phyloP scores from a whole-genome alignment of 208 protist genomes.

The Pavlovales sp. region DNA sequence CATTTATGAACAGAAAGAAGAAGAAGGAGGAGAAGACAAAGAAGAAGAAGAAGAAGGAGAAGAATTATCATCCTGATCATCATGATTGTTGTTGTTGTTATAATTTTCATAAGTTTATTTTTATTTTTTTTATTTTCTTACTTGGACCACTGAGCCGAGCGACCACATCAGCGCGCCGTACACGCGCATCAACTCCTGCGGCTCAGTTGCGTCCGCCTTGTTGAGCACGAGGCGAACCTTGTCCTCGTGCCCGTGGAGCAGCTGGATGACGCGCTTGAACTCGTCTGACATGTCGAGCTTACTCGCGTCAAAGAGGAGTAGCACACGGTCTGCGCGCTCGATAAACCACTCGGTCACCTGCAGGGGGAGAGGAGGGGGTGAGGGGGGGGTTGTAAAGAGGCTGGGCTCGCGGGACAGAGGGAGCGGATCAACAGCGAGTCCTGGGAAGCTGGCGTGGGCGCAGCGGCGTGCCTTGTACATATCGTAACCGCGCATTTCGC shows the following conservation, averaged over 20 bases:
- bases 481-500: slow-evolving; percentile 67
- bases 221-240: slow-evolving; percentile 91
- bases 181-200: slow-evolving; percentile 90
- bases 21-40: too few species aligned
- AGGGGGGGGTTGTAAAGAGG: too few species aligned
- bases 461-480: not conserved
- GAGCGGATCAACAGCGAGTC: too few species aligned
- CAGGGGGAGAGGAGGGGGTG: not conserved
- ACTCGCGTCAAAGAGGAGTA: slow-evolving; percentile 90
- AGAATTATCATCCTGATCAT: too few species aligned
- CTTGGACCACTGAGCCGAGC: slow-evolving; percentile 81
- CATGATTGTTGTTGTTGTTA: too few species aligned
- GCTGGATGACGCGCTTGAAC: slow-evolving; percentile 66
- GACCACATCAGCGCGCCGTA: slow-evolving; percentile 92
- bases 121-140: too few species aligned
- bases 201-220: slow-evolving; percentile 83
- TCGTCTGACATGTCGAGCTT: slow-evolving; percentile 85
- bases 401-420: too few species aligned
- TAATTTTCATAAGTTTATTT: too few species aligned
- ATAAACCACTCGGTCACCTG: slow-evolving; percentile 81
- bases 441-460: too few species aligned
- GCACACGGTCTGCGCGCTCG: slow-evolving; percentile 83
- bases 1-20: too few species aligned
- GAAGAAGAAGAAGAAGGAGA: too few species aligned
- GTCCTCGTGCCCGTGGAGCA: slow-evolving; percentile 72